Evolutionary conservation across 371 early-diverging fungal genomes (phyloP).

Genomic region (Apophysomyces elegans): DNA sequence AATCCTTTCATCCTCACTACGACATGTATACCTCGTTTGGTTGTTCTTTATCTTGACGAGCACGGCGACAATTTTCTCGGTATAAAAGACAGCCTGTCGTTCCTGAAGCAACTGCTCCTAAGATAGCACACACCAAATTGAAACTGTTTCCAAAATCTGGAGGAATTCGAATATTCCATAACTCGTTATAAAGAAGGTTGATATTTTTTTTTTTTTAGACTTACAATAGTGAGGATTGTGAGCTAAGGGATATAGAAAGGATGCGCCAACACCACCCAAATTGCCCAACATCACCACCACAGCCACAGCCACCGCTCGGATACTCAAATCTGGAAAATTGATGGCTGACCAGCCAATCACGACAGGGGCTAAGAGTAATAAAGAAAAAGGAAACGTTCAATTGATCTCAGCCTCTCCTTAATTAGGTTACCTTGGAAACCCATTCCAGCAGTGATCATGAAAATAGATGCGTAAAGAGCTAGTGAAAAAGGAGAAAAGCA

Average conservation of each 20-base stretch:
- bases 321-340: conserved; percentile 30
- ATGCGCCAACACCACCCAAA: conserved; percentile 32
- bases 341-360: conserved; percentile 34
- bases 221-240: conserved; percentile 37
- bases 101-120: conserved; percentile 16
- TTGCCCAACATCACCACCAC: conserved; percentile 30
- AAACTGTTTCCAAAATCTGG: conserved; percentile 27
- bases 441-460: conserved; percentile 27
- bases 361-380: conserved; percentile 22
- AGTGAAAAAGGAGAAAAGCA: background rate
- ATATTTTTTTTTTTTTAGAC: background rate
- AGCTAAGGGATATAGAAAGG: conserved; percentile 29
- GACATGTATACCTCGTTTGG: background rate
- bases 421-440: conserved; percentile 34
- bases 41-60: conserved; percentile 2
- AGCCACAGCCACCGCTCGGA: conserved; percentile 36
- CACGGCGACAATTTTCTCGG: conserved; percentile 22
- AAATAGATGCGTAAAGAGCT: conserved; percentile 27
- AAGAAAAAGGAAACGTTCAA: background rate
- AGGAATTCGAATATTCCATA: background rate
- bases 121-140: conserved; percentile 20
- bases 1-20: background rate
- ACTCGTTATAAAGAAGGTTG: no score
- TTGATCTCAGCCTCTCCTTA: background rate
- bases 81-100: conserved; percentile 23